These are phyloP conservation scores for Suhomyces kilbournensis DNA, from an alignment of 805 yeast species.

Conservation along the genomic window DNA sequence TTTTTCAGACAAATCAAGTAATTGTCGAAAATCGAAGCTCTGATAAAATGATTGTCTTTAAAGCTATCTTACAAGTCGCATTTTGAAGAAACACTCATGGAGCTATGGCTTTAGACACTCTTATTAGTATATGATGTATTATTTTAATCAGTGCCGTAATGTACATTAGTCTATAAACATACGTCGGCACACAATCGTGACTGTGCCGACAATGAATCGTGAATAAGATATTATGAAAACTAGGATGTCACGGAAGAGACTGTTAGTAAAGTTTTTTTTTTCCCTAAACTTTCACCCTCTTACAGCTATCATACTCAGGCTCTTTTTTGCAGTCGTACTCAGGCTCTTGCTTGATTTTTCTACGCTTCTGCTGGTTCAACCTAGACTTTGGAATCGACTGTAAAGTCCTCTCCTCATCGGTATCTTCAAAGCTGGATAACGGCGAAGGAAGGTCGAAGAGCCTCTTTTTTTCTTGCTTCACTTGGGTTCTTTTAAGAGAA, in stretches of 20 bases:
- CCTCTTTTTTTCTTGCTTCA: conserved; percentile 6
- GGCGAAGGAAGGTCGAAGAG: conserved; percentile 31
- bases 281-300: background rate
- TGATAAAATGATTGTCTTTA: too few species aligned
- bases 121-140: too few species aligned
- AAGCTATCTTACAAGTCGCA: too few species aligned
- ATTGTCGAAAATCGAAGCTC: too few species aligned
- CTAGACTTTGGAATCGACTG: background rate
- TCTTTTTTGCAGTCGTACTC: conserved; percentile 6
- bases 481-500: conserved; percentile 15
- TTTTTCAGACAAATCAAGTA: too few species aligned
- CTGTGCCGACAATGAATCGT: background rate
- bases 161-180: background rate
- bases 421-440: conserved; percentile 26
- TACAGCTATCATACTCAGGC: background rate
- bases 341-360: conserved; percentile 4
- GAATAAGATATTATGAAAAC: background rate
- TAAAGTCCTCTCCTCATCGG: conserved; percentile 11
- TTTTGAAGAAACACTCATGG: too few species aligned
- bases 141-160: background rate
- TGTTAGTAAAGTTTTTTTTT: background rate
- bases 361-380: conserved; percentile 4
- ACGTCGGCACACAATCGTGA: background rate
- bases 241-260: background rate
- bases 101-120: too few species aligned